Evolutionary conservation across 768 basidiomycete genomes (phyloP), one percentile per base, ranked within the genome.

Genomic region (Lactifluus subvellereus): DNA sequence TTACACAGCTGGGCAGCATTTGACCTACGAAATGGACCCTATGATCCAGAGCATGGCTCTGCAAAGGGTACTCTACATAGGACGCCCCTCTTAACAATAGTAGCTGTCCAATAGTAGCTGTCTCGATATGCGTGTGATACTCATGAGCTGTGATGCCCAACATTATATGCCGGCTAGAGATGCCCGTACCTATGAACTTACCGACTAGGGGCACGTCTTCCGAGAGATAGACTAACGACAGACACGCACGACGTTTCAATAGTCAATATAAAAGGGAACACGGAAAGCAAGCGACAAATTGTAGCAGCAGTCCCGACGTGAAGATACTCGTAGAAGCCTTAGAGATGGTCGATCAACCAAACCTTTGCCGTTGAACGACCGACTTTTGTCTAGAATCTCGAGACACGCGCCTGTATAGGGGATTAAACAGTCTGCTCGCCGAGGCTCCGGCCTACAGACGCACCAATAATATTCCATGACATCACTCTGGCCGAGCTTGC

Each of bases 401-500:
- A 20, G 88, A 89, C 9, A 96, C 89, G 47, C 94, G 88, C 93
- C 94, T 94, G 71, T 22, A n/a, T n/a, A 30, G 16, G 11, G 55
- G 20, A 11, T 49, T 60, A 58, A 42, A 40, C 45, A 5, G 37
- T 33, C 57, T 11, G 10, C 22, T 22, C 43, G 45, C 35, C n/a
- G 30, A 60, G 14, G 43, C 33, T 60, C 5, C 16, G 54, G 27
- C 10, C 33, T 16, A 32, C 43, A 20, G 27, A 40, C 85, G 69
- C 66, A 91, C 94, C 94, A 97, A 72, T 93, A 98, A 70, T 94
- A 87, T 68, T 97, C 93, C 83, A 98, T 89, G n/a, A 92, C 91
- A 66, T 92, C 87, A 65, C 83, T 83, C 65, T 94, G 90, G 1
- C 95, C 94, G 32, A 98, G 82, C 70, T 92, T 92, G 38, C 85